Evolutionary conservation across 768 basidiomycete genomes (phyloP).

Genomic region (Calocybe gangraenosa): DNA sequence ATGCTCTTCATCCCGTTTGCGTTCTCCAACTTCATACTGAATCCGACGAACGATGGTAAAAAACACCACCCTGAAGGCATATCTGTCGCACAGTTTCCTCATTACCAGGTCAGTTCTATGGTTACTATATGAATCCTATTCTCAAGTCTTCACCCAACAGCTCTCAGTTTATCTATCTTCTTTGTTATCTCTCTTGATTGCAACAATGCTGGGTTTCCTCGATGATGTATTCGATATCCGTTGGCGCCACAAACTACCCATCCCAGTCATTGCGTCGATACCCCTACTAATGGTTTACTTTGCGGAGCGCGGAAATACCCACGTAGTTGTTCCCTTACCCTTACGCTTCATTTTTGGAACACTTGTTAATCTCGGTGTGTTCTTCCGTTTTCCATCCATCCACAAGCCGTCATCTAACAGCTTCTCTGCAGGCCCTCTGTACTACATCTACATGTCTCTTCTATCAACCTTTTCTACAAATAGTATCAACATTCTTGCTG

Average conservation of each 20-base stretch:
- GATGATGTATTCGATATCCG: constrained; percentile 99
- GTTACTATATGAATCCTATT: not conserved
- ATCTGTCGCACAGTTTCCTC: constrained; percentile 66
- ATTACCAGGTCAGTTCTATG: constrained; percentile 61
- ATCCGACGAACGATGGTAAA: constrained; percentile 35
- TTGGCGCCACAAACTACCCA: constrained; percentile 97
- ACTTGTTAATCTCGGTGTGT: constrained; percentile 83
- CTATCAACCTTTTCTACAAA: constrained; percentile 97
- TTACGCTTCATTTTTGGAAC: constrained; percentile 69
- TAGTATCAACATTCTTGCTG: constrained; percentile 97
- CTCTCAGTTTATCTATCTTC: constrained; percentile 92
- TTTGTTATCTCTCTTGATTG: constrained; percentile 85
- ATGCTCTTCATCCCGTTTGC: constrained; percentile 95
- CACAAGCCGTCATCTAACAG: constrained; percentile 1
- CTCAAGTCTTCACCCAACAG: constrained; percentile 30
- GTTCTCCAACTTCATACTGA: constrained; percentile 70
- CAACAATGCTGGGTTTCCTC: constrained; percentile 91
- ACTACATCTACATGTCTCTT: constrained; percentile 95
- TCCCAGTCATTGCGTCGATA: constrained; percentile 93
- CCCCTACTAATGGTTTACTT: constrained; percentile 96
- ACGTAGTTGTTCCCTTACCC: constrained; percentile 89
- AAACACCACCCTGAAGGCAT: constrained; percentile 54
- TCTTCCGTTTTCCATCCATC: not conserved
- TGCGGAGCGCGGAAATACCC: constrained; percentile 89
- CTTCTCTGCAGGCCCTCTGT: constrained; percentile 70